Percentiles rank a stretch among this genome's conserved stretches.
phyloP scores from a whole-genome alignment of 2,329 filamentous ascomycete genomes.

The Arthrinium phaeospermum region DNA sequence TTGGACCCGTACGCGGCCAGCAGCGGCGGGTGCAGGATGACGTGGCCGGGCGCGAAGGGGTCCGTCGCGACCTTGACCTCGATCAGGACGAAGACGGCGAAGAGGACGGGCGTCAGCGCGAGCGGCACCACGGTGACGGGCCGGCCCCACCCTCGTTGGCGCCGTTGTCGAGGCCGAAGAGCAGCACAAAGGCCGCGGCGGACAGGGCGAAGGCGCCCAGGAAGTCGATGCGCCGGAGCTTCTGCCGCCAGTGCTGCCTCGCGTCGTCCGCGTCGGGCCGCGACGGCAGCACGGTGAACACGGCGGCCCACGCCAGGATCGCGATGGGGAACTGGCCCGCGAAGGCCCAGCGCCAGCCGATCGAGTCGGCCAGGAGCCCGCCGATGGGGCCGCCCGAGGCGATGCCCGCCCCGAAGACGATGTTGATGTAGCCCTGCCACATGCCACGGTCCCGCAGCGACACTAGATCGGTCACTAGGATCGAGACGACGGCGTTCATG shows the following conservation, averaged over 20 bases:
- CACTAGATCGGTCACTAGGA: constrained; percentile 68
- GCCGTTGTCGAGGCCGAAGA: constrained; percentile 74
- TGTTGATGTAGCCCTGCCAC: constrained; percentile 70
- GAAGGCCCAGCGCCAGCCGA: constrained; percentile 82
- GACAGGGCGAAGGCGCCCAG: constrained; percentile 72
- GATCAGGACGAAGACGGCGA: constrained; percentile 70
- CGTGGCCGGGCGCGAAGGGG: constrained; percentile 76
- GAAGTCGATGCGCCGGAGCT: constrained; percentile 74
- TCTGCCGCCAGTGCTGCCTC: constrained; percentile 62
- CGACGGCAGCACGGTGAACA: constrained; percentile 66
- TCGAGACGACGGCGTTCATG: constrained; percentile 67
- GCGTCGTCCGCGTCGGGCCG: constrained; percentile 63
- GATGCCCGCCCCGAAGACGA: constrained; percentile 71
- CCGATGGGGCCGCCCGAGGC: constrained; percentile 73
- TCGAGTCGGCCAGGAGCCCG: constrained; percentile 72
- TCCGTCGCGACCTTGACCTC: constrained; percentile 71
- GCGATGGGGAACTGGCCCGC: constrained; percentile 73
- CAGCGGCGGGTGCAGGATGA: constrained; percentile 71
- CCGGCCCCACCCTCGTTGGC: constrained; percentile 72
- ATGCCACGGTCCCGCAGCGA: constrained; percentile 65
- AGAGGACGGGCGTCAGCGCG: constrained; percentile 60
- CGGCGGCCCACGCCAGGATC: constrained; percentile 66
- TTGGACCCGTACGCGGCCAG: constrained; percentile 74
- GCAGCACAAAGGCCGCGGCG: constrained; percentile 66
- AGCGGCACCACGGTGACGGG: constrained; percentile 57